Conservation (phyloP, 1,284 basidiomycete genomes). For the Cryptococcus maquisensis region DNA sequence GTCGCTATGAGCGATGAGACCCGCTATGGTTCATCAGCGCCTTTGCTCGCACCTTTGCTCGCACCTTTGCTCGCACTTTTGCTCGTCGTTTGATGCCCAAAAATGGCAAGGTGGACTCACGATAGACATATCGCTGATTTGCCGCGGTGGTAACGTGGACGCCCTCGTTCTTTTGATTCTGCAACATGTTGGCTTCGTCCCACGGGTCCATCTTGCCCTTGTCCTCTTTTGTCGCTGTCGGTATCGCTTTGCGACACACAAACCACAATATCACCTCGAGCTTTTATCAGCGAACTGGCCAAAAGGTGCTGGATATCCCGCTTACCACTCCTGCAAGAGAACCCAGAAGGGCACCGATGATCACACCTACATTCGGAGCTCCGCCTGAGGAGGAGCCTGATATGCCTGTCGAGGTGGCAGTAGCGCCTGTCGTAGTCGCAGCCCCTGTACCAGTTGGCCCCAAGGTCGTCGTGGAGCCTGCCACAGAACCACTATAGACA, state of each 20-base stretch:
- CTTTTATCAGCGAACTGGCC: neutral
- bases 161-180: conserved; percentile 37
- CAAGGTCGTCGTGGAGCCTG: neutral
- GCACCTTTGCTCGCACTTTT: too few relatives aligned
- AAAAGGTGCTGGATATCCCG: neutral
- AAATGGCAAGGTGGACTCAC: conserved; percentile 18
- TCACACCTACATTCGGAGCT: conserved; percentile 20
- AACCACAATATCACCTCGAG: conserved; percentile 19
- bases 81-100: neutral
- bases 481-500: neutral
- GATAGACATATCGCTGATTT: conserved; percentile 39
- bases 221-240: conserved; percentile 3
- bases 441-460: neutral
- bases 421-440: neutral
- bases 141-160: conserved; percentile 37
- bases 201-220: conserved; percentile 27
- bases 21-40: conserved; percentile 18
- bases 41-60: too few relatives aligned
- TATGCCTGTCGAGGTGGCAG: neutral
- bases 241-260: conserved; percentile 15
- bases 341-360: conserved; percentile 30
- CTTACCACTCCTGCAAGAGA: conserved; percentile 27
- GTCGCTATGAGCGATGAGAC: conserved; percentile 30
- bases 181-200: conserved; percentile 36
- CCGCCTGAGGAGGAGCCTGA: conserved; percentile 4